phyloP scores from a whole-genome alignment of 208 protist genomes.

The Crithidia bombi region DNA sequence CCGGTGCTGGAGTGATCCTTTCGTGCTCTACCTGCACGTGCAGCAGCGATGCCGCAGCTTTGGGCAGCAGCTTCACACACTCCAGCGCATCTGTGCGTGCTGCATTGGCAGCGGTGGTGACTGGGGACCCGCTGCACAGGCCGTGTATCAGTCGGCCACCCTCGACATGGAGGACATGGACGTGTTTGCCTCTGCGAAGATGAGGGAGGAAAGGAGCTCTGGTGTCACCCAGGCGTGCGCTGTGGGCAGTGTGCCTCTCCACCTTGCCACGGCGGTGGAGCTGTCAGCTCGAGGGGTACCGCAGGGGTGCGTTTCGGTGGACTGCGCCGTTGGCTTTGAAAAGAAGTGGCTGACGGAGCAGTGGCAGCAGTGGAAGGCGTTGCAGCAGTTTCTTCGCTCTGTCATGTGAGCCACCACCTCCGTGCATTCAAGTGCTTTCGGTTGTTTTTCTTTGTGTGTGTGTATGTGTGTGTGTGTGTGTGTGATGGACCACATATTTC shows the following conservation, averaged over 20 bases:
- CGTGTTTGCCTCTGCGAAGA: not conserved
- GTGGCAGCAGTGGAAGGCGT: conserved; percentile 50
- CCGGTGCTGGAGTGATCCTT: conserved; percentile 47
- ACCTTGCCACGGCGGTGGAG: conserved; percentile 17
- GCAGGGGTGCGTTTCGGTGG: conserved; percentile 61
- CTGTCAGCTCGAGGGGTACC: conserved; percentile 26
- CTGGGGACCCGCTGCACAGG: conserved; percentile 15
- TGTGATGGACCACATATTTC: not conserved
- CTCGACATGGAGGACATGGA: conserved; percentile 51
- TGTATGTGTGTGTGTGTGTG: not conserved
- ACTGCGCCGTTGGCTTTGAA: conserved; percentile 72
- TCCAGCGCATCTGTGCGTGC: conserved; percentile 35
- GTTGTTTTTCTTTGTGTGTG: not conserved
- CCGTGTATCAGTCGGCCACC: conserved; percentile 1
- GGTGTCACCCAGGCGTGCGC: not conserved
- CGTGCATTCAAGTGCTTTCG: too few relatives aligned
- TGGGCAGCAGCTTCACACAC: conserved; percentile 20
- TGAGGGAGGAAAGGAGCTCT: not conserved
- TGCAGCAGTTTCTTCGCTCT: conserved; percentile 43
- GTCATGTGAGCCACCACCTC: conserved; percentile 20
- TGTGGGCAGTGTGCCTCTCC: conserved; percentile 15
- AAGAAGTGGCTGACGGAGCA: conserved; percentile 58
- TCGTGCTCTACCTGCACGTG: conserved; percentile 29
- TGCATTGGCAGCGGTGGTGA: conserved; percentile 46
- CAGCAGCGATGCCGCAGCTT: conserved; percentile 24